These are phyloP conservation scores for Candida sanyaensis DNA, from an alignment of 1,139 yeast species.

Conservation along the genomic window DNA sequence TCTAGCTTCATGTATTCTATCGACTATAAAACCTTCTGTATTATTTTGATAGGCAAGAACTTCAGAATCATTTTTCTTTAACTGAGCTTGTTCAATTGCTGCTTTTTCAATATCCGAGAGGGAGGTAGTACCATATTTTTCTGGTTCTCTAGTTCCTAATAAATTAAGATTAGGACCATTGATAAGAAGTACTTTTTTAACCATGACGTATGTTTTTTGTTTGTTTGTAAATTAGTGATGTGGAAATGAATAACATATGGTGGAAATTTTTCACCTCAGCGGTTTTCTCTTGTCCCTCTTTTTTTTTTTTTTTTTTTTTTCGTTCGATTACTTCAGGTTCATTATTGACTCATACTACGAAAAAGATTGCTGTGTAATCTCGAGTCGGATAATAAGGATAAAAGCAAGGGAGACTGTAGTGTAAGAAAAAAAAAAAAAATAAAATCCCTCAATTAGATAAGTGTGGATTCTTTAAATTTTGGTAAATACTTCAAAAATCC, in stretches of 20 bases:
- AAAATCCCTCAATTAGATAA: constrained; percentile 1
- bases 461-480: not conserved
- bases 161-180: constrained; percentile 53
- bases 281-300: not conserved
- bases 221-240: not conserved
- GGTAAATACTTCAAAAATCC: too few relatives aligned
- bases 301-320: not conserved
- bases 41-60: constrained; percentile 40
- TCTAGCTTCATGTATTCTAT: constrained; percentile 48
- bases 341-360: not conserved
- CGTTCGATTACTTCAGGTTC: not conserved
- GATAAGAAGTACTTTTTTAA: constrained; percentile 41
- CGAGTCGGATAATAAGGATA: not conserved
- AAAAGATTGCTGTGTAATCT: too few relatives aligned
- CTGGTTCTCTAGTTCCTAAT: constrained; percentile 52
- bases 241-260: not conserved
- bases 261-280: not conserved
- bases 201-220: constrained; percentile 22
- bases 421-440: too few relatives aligned
- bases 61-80: constrained; percentile 30
- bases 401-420: too few relatives aligned
- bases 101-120: constrained; percentile 42
- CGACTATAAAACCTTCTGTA: constrained; percentile 50
- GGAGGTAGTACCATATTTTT: constrained; percentile 49
- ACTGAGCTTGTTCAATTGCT: constrained; percentile 35